phyloP scores from a whole-genome alignment of 192 early-diverging fungal species.

The Rhizophagus sp. region DNA sequence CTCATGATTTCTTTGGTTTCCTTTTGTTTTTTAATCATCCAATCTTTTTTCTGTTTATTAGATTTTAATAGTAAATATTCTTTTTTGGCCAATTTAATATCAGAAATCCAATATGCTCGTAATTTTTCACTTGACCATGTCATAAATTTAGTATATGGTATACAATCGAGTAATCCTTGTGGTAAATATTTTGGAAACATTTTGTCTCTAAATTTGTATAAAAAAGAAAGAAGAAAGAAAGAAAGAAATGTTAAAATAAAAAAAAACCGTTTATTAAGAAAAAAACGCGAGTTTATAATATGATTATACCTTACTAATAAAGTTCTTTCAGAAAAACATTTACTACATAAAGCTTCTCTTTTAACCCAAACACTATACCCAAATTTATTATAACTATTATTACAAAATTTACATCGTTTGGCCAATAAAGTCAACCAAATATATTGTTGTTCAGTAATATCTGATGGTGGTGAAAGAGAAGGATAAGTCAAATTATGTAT shows the following conservation, averaged over 20 bases:
- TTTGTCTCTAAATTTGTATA: background rate
- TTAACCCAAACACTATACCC: background rate
- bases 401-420: background rate
- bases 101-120: background rate
- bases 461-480: background rate
- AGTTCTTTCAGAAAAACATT: background rate
- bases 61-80: background rate
- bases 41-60: background rate
- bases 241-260: no score
- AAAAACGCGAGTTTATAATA: background rate
- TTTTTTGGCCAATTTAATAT: background rate
- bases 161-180: background rate
- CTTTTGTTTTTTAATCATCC: background rate
- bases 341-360: background rate
- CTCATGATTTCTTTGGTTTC: background rate
- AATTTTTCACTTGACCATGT: background rate
- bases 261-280: no score
- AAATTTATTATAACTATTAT: background rate
- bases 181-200: background rate
- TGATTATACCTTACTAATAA: background rate
- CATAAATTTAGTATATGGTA: background rate
- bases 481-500: background rate
- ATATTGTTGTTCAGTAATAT: constrained; percentile 12
- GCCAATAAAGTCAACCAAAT: constrained; percentile 9
- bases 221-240: no score